Conservation (phyloP, 192 early-diverging fungal species). For the Phlyctochytrium bullatum region DNA sequence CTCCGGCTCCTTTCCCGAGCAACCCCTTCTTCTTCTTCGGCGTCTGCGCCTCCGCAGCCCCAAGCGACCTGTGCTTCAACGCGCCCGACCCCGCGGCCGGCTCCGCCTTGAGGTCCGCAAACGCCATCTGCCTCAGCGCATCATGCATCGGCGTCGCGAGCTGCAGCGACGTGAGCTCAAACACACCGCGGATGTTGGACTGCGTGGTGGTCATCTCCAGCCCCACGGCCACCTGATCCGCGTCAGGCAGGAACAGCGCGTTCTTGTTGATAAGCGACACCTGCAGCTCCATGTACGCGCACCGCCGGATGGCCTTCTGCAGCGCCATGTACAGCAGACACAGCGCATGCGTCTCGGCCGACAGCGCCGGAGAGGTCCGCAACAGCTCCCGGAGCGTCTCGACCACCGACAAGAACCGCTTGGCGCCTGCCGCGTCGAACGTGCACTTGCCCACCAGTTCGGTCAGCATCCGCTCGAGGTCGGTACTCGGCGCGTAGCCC, state of each 20-base stretch:
- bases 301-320: slow-evolving; percentile 36
- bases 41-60: neutral
- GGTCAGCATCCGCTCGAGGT: neutral
- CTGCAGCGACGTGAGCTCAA: slow-evolving; percentile 30
- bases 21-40: slow-evolving; percentile 13
- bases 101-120: neutral
- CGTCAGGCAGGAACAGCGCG: slow-evolving; percentile 36
- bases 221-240: slow-evolving; percentile 43
- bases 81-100: neutral
- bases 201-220: slow-evolving; percentile 48
- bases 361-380: neutral
- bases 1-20: neutral
- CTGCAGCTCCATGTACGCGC: slow-evolving; percentile 37
- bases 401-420: slow-evolving; percentile 13
- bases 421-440: slow-evolving; percentile 3
- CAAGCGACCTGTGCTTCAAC: neutral
- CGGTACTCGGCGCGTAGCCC: slow-evolving; percentile 4
- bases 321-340: slow-evolving; percentile 34
- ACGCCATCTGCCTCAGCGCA: slow-evolving; percentile 18
- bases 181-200: slow-evolving; percentile 24
- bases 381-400: neutral
- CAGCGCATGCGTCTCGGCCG: slow-evolving; percentile 5
- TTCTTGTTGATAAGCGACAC: slow-evolving; percentile 34
- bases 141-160: slow-evolving; percentile 30
- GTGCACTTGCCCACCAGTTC: slow-evolving; percentile 18